Base-by-base conservation (phyloP, 1,284 basidiomycete genomes). In the Fistulinella cinereoalba region DNA sequence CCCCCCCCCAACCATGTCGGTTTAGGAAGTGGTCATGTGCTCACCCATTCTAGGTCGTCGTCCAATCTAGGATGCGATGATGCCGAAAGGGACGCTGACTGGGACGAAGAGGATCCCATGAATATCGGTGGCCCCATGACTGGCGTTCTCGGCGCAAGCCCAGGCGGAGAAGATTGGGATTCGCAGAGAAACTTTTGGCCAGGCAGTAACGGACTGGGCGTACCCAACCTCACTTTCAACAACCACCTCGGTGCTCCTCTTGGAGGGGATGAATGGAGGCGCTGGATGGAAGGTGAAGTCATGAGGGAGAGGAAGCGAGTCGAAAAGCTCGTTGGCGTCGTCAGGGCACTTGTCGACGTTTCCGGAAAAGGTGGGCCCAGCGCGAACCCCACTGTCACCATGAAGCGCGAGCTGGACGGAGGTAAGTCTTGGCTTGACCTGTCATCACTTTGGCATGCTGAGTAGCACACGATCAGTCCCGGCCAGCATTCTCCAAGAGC, bases 271-370 rank as follows among this genome's bases (percentile, higher is more conserved):
- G 56, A 62, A 11, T 67, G 64, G 64, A 54, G 40, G n/a, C 55
- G 49, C n/a, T 64, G 62, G 65, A 62, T 56, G 6, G 50, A 58
- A 15, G 12, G 40, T 25, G 62, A 64, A 51, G 57, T 67, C 31
- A 2, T 33, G 16, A 60, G 45, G n/a, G 86, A 88, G 64, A 70
- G 75, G 47, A 66, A 72, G 39, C 71, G 73, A 51, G 68, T 71
- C 3, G 79, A 80, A 43, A 74, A 68, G 47, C 65, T 81, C 24
- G 70, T 73, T 10, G 64, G 68, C 34, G 59, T 77, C 15, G 66
- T 81, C 24, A 67, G 69, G 52, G 66, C 73, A 2, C 29, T 68
- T 83, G 56, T 86, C 77, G 74, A 85, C 81, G 34, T 67, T 77
- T 24, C 71, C 81, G 41, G 71, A 69, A 48, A 76, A 76, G 56